Evolutionary conservation across 345 rosid genomes (phyloP).

Genomic region (Theobroma cacao): DNA sequence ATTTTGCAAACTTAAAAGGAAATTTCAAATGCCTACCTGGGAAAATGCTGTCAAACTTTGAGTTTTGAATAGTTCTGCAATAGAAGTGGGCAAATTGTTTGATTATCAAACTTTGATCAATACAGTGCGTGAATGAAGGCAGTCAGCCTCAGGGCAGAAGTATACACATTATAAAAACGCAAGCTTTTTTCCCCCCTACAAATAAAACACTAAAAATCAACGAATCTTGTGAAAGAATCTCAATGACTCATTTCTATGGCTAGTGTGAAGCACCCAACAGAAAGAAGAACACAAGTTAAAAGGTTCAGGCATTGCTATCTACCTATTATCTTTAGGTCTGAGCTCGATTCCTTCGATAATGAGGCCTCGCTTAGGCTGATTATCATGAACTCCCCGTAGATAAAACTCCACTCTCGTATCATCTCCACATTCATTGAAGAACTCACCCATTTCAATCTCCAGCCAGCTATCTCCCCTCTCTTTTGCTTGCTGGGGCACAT

Average conservation of each 20-base stretch:
- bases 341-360: constrained; percentile 37
- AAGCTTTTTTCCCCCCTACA: too few species aligned
- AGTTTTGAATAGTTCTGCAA: not conserved
- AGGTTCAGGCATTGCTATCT: not conserved
- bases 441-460: constrained; percentile 40
- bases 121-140: too few species aligned
- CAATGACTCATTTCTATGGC: too few species aligned
- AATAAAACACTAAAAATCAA: not conserved
- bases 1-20: not conserved
- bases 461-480: constrained; percentile 39
- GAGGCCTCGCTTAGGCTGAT: constrained; percentile 24
- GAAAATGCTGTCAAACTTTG: not conserved
- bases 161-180: too few species aligned
- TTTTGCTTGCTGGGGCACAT: not conserved
- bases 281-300: not conserved
- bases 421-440: constrained; percentile 31
- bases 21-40: not conserved
- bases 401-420: constrained; percentile 15
- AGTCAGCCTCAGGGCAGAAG: too few species aligned
- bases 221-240: too few species aligned
- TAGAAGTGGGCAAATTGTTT: not conserved
- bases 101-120: not conserved
- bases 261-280: too few species aligned
- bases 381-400: constrained; percentile 19
- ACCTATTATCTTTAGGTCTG: constrained; percentile 27